Conservation (phyloP, 2,329 filamentous ascomycete genomes). For the Trichoderma hamatum region DNA sequence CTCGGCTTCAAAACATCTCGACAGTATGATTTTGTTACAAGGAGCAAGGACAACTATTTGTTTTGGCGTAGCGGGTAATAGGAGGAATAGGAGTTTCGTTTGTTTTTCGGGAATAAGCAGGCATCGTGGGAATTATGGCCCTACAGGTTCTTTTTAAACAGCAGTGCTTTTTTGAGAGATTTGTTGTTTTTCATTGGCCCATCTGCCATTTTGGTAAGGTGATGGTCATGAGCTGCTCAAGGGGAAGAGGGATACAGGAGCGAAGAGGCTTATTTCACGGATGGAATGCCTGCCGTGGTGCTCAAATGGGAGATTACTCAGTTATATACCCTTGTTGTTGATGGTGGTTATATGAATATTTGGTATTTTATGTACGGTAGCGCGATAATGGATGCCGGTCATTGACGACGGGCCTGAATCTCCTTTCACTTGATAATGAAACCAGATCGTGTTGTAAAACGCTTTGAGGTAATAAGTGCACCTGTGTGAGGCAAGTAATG, state of each 20-base stretch:
- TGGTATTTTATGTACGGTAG: slow-evolving; percentile 7
- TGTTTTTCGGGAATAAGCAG: slow-evolving; percentile 6
- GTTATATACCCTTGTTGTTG: slow-evolving; percentile 25
- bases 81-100: slow-evolving; percentile 2
- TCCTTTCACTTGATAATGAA: neutral
- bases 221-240: neutral
- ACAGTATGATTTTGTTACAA: slow-evolving; percentile 1
- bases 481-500: too few species aligned
- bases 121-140: slow-evolving; percentile 7
- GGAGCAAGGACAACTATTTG: neutral
- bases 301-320: neutral
- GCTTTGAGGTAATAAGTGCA: too few species aligned
- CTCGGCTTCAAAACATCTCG: neutral
- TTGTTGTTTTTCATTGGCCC: neutral
- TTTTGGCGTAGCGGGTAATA: slow-evolving; percentile 8
- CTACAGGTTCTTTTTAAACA: neutral
- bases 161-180: neutral
- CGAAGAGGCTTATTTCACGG: slow-evolving; percentile 7
- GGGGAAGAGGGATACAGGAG: neutral
- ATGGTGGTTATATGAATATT: slow-evolving; percentile 1
- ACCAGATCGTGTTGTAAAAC: too few species aligned
- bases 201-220: neutral
- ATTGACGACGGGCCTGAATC: neutral
- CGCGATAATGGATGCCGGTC: neutral
- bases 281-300: neutral